phyloP scores from a whole-genome alignment of 2,329 filamentous ascomycete species.

The Stagonosporopsis rhizophila region DNA sequence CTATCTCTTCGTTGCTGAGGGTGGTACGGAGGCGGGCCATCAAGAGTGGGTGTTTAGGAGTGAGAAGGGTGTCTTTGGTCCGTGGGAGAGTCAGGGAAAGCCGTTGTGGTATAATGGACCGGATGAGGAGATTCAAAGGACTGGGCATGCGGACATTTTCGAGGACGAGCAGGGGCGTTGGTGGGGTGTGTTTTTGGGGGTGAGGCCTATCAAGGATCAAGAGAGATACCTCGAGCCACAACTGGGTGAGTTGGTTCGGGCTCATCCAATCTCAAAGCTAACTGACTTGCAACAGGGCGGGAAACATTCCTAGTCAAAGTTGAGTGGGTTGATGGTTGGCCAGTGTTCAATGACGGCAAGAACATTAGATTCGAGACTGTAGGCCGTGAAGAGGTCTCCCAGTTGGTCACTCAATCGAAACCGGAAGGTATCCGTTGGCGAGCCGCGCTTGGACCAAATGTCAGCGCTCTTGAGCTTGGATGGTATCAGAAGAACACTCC shows the following conservation, averaged over 20 bases:
- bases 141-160: constrained; percentile 37
- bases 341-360: constrained; percentile 57
- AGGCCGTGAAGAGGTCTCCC: constrained; percentile 27
- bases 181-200: constrained; percentile 49
- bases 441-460: constrained; percentile 45
- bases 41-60: constrained; percentile 61
- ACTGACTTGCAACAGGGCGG: constrained; percentile 42
- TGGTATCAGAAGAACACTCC: constrained; percentile 59
- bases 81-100: constrained; percentile 43
- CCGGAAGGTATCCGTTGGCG: constrained; percentile 7
- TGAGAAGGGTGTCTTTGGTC: constrained; percentile 49
- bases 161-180: constrained; percentile 32
- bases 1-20: constrained; percentile 44
- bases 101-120: constrained; percentile 46
- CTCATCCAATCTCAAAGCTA: background rate
- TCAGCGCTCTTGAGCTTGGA: constrained; percentile 40
- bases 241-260: background rate
- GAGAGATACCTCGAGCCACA: constrained; percentile 12
- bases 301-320: constrained; percentile 61
- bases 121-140: constrained; percentile 43
- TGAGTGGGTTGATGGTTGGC: constrained; percentile 61
- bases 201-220: constrained; percentile 23
- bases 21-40: constrained; percentile 47
- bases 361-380: constrained; percentile 51
- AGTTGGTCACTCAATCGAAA: background rate